A percentile compares a stretch with the other conserved stretches of the same genome.
phyloP scores from a whole-genome alignment of 306 rosid species.

The Lathyrus tuberosus region DNA sequence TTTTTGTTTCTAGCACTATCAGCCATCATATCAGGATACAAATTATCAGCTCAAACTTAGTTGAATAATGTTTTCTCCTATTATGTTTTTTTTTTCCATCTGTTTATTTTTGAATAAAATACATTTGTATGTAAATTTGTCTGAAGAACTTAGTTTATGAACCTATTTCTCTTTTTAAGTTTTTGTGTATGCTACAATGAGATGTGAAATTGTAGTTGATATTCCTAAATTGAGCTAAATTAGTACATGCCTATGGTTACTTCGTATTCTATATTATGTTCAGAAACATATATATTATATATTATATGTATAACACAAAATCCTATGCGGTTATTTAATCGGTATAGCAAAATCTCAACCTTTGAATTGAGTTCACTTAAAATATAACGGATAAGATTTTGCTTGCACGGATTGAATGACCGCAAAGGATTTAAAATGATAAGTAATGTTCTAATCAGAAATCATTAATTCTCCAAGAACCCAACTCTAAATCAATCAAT shows the following conservation, averaged over 20 bases:
- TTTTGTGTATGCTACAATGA: background rate
- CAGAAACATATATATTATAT: background rate
- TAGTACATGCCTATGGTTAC: background rate
- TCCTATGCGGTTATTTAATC: background rate
- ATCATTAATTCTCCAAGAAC: slow-evolving; percentile 32
- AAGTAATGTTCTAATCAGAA: background rate
- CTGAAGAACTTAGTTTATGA: background rate
- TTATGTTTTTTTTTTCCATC: background rate
- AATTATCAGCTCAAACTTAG: slow-evolving; percentile 49
- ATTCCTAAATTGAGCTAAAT: slow-evolving; percentile 21
- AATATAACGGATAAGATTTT: background rate
- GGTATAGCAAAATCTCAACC: background rate
- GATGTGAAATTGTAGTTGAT: background rate
- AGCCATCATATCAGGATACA: slow-evolving; percentile 60
- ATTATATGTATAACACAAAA: no score
- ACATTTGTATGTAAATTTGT: background rate
- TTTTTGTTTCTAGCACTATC: slow-evolving; percentile 51
- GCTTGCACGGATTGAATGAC: background rate
- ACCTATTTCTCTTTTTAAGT: background rate
- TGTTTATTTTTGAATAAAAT: slow-evolving; percentile 1
- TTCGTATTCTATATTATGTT: background rate
- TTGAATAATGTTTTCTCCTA: background rate
- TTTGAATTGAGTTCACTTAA: background rate
- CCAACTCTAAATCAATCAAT: no score
- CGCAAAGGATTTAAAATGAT: slow-evolving; percentile 2